These are phyloP conservation scores for Lipomyces lipofer DNA, from an alignment of 805 yeast species.

Conservation along the genomic window DNA sequence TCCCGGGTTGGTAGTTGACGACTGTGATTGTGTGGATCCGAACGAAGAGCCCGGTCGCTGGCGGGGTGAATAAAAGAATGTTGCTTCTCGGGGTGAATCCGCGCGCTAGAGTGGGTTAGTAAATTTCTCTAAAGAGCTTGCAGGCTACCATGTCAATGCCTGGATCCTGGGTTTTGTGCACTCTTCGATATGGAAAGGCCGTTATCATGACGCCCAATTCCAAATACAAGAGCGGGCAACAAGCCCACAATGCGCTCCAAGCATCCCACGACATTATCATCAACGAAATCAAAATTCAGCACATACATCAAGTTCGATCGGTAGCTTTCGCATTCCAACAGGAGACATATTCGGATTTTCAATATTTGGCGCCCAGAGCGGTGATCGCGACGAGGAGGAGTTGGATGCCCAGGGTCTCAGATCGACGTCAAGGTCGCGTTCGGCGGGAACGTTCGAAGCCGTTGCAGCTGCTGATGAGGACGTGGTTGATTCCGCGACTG, in stretches of 20 bases:
- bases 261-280: too few species aligned
- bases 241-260: not conserved
- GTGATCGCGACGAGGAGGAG: slow-evolving; percentile 30
- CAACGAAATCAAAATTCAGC: not conserved
- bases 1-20: slow-evolving; percentile 5
- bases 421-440: slow-evolving; percentile 28
- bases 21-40: slow-evolving; percentile 12
- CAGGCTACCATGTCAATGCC: too few species aligned
- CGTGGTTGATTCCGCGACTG: slow-evolving; percentile 5
- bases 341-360: slow-evolving; percentile 18
- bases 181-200: too few species aligned
- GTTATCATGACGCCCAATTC: too few species aligned
- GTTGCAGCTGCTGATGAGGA: slow-evolving; percentile 5
- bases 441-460: slow-evolving; percentile 8
- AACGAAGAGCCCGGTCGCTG: slow-evolving; percentile 19
- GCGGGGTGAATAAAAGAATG: slow-evolving; percentile 18
- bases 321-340: slow-evolving; percentile 24
- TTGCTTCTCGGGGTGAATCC: slow-evolving; percentile 22
- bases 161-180: too few species aligned
- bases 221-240: too few species aligned
- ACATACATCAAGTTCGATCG: slow-evolving; percentile 24
- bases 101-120: slow-evolving; percentile 14
- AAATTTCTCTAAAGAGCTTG: too few species aligned
- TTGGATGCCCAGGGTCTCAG: slow-evolving; percentile 25
- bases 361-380: slow-evolving; percentile 22